Percentiles rank a stretch among this genome's conserved stretches.
phyloP scores from a whole-genome alignment of 208 protist species.

The Tritrichomonas foetus region DNA sequence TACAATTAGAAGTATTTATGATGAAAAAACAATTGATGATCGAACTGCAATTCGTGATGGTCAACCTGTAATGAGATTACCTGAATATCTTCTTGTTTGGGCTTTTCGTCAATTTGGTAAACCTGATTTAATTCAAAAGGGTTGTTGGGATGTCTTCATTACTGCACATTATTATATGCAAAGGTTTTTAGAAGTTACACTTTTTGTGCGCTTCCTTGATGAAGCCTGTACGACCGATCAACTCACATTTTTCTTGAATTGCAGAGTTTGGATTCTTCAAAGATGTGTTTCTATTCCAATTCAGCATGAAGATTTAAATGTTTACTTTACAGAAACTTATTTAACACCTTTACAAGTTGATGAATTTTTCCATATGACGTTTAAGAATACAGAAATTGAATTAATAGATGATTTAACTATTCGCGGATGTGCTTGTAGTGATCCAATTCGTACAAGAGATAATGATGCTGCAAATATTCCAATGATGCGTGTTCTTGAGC shows the following conservation, averaged over 20 bases:
- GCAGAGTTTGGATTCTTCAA: background rate
- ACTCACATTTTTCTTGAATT: background rate
- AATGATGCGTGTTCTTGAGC: conserved; percentile 6
- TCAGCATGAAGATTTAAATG: background rate
- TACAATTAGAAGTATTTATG: background rate
- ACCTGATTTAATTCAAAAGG: conserved; percentile 7
- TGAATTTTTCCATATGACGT: background rate
- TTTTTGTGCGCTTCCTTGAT: background rate
- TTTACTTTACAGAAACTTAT: conserved; percentile 3
- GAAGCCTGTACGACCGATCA: background rate
- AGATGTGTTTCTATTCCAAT: conserved; percentile 9
- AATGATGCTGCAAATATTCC: background rate
- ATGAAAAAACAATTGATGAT: conserved; percentile 33
- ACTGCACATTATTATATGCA: conserved; percentile 6
- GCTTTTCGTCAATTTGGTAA: background rate
- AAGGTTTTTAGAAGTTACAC: background rate
- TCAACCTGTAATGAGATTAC: background rate
- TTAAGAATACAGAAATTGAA: background rate
- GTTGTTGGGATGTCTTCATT: conserved; percentile 32
- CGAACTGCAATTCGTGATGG: background rate
- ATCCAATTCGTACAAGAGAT: background rate
- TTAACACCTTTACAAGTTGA: background rate
- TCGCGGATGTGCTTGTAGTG: background rate
- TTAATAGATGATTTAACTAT: background rate
- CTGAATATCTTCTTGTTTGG: conserved; percentile 2